These are phyloP conservation scores for Cercospora beticola DNA, from an alignment of 2,329 filamentous ascomycete species.

Conservation along the genomic window DNA sequence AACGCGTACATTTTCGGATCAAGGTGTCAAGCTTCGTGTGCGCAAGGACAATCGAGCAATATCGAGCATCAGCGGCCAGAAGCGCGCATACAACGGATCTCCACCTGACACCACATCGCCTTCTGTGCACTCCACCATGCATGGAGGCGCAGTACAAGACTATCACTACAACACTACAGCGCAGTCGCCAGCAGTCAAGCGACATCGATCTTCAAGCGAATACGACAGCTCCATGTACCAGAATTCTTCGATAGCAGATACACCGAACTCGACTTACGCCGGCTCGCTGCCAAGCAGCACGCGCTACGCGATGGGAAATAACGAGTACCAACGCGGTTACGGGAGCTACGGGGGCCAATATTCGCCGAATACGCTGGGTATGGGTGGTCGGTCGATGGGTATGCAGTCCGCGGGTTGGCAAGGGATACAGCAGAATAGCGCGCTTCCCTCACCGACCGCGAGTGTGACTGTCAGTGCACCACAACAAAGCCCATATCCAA, in stretches of 20 bases:
- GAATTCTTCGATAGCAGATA: conserved; percentile 15
- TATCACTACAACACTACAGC: conserved; percentile 23
- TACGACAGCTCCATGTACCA: conserved; percentile 27
- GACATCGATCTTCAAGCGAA: conserved; percentile 31
- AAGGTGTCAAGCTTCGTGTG: conserved; percentile 78
- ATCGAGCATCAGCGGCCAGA: conserved; percentile 23
- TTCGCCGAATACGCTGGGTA: conserved; percentile 16
- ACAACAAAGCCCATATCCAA: conserved; percentile 21
- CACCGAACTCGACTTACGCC: conserved; percentile 17
- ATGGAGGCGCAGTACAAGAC: conserved; percentile 25
- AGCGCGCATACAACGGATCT: conserved; percentile 24
- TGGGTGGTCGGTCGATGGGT: conserved; percentile 17
- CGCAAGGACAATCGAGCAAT: conserved; percentile 71
- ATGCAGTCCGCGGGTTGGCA: conserved; percentile 16
- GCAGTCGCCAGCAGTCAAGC: conserved; percentile 26
- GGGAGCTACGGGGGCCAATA: conserved; percentile 20
- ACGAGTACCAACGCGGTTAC: conserved; percentile 19
- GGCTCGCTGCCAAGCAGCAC: conserved; percentile 21
- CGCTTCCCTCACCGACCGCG: conserved; percentile 23
- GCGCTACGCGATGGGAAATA: conserved; percentile 15
- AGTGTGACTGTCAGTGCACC: conserved; percentile 14
- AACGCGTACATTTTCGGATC: conserved; percentile 80
- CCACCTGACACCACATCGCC: conserved; percentile 26
- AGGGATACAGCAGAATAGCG: conserved; percentile 10
- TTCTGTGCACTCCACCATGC: conserved; percentile 14